phyloP scores from a whole-genome alignment of 1,139 yeast species.

The Komagataea norvegica region DNA sequence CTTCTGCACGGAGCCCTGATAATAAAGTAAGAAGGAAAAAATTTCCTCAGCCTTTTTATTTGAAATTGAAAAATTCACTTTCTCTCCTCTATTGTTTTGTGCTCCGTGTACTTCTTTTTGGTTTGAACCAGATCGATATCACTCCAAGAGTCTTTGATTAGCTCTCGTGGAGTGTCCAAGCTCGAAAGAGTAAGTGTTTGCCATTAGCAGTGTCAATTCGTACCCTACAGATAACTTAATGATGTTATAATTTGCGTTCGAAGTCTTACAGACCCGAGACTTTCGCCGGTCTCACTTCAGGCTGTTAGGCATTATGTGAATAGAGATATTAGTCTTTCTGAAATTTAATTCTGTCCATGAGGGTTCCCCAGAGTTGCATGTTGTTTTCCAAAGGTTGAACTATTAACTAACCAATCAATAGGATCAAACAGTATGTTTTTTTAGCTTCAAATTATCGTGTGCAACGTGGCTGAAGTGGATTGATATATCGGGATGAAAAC shows the following conservation, averaged over 20 bases:
- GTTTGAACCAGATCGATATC: no score
- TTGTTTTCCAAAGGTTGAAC: neutral
- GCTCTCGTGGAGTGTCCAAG: no score
- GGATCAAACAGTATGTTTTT: neutral
- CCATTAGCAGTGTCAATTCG: neutral
- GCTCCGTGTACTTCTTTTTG: no score
- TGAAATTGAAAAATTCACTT: neutral
- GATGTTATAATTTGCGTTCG: constrained; percentile 70
- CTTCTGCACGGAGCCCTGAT: constrained; percentile 1
- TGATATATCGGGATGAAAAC: constrained; percentile 31
- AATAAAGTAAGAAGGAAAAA: neutral
- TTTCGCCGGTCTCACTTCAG: constrained; percentile 28
- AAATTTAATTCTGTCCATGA: no score
- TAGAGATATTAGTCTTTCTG: constrained; percentile 19
- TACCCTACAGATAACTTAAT: constrained; percentile 16
- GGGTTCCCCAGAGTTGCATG: neutral
- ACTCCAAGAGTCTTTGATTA: no score
- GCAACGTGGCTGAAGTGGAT: no score
- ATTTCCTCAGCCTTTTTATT: no score
- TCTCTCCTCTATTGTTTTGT: neutral
- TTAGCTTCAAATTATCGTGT: no score
- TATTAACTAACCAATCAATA: no score
- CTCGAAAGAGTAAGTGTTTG: constrained; percentile 6
- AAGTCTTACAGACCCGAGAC: constrained; percentile 28
- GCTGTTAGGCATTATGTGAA: constrained; percentile 37